Conservation (phyloP, 2,329 filamentous ascomycete genomes). For the Davidsoniella neocaledoniae region DNA sequence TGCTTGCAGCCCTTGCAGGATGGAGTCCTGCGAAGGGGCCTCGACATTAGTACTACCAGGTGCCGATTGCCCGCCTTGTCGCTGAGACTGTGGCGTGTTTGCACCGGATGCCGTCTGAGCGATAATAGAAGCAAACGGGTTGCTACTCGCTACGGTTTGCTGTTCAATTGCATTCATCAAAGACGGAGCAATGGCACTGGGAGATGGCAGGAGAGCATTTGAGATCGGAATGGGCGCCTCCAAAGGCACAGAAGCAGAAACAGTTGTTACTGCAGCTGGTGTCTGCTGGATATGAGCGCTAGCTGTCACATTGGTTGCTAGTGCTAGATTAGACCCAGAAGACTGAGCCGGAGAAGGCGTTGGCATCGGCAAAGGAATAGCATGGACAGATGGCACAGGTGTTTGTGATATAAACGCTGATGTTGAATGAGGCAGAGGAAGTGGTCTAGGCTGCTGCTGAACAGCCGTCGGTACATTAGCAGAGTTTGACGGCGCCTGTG, state of each 20-base stretch:
- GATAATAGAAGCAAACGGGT: constrained; percentile 3
- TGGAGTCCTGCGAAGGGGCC: constrained; percentile 1
- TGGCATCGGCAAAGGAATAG: constrained; percentile 3
- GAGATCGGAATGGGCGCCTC: constrained; percentile 9
- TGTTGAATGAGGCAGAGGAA: background rate
- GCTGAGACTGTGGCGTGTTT: no score
- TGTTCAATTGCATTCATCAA: background rate
- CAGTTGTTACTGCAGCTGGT: constrained; percentile 3
- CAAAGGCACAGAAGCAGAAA: constrained; percentile 8
- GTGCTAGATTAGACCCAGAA: no score
- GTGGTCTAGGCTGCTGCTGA: background rate
- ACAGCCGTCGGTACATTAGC: background rate
- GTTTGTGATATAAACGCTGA: background rate
- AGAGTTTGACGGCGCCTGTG: no score
- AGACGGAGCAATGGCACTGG: background rate
- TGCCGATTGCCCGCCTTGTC: background rate
- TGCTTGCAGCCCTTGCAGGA: constrained; percentile 10
- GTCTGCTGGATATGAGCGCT: background rate
- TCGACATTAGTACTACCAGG: background rate
- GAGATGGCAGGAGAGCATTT: background rate
- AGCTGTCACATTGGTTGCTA: background rate
- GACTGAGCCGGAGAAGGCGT: background rate
- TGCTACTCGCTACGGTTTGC: background rate
- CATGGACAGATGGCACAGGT: background rate
- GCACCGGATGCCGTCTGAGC: background rate